A percentile compares a stretch with the other conserved stretches of the same genome.
Evolutionary conservation across 352 stramenopile species (phyloP).

Genomic region (Blastocystis sp.): DNA sequence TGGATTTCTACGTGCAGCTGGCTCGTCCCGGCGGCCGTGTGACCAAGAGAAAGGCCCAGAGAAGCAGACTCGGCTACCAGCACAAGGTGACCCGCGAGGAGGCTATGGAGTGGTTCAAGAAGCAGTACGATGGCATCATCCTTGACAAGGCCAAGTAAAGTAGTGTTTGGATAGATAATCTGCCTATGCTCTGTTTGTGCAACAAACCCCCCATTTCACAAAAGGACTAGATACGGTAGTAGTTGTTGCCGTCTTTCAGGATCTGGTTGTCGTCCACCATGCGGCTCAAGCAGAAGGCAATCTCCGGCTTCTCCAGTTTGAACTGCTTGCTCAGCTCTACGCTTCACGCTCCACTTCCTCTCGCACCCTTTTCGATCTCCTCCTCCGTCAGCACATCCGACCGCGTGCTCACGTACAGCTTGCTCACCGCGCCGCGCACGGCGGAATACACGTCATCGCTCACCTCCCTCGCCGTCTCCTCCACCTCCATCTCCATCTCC

Average conservation of each 20-base stretch:
- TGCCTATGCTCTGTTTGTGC: constrained; percentile 4
- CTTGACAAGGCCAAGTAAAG: no score
- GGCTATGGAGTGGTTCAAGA: no score
- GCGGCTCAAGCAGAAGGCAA: background rate
- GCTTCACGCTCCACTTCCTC: no score
- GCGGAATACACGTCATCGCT: background rate
- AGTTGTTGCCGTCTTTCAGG: background rate
- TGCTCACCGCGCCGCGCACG: background rate
- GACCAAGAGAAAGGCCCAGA: no score
- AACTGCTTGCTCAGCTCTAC: no score
- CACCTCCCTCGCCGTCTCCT: background rate
- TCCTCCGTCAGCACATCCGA: constrained; percentile 6
- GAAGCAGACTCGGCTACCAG: no score
- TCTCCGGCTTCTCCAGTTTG: no score
- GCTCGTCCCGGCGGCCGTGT: no score
- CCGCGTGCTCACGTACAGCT: background rate
- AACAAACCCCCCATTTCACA: background rate
- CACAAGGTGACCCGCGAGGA: no score
- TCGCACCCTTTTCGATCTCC: background rate
- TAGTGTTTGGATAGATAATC: background rate
- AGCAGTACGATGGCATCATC: no score
- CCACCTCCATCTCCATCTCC: background rate
- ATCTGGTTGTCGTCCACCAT: constrained; percentile 60
- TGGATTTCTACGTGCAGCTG: no score
- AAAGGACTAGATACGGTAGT: constrained; percentile 61